Evolutionary conservation across 148 eudicot genomes (phyloP), one percentile per base, ranked within the genome.

Genomic region (Chenopodium berlandieri): DNA sequence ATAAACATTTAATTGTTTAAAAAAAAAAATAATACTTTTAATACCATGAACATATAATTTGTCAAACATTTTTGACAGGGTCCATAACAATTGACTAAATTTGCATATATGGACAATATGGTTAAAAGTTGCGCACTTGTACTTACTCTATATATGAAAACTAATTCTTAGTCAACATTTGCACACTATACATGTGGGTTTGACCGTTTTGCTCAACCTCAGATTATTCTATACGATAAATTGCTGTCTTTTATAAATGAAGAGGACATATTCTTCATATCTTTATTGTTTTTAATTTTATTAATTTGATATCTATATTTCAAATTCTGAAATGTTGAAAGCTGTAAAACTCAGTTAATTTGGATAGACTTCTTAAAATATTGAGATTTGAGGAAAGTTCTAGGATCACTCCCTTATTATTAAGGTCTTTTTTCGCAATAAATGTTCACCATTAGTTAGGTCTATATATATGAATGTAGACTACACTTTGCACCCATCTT

Each of bases 121-220:
- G 54, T 50, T 50, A 50, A 50, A 50, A 50, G 54, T 12, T 50
- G 54, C 12, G 12, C 54, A 50, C 14, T 50, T 50, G 54, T 10
- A 9, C 54, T 50, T 10, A 11, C 54, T 56, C 62, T 4, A 56
- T 22, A 62, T 62, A 3, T 22, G 66, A 22, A 62, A 62, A 62
- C 66, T 62, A 62, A 7, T 62, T 62, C 66, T 62, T 56, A 62
- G 66, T 62, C 66, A 62, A 62, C 66, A 62, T 62, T 62, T 62
- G 66, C 66, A 22, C 66, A 62, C 27, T 62, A 62, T 22, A 62
- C 66, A 62, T 62, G 66, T 56, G 66, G 1, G 10, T 22, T 62
- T 62, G 66, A 62, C 66, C n/a, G 27, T 62, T 62, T 20, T 20
- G 25, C 66, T 62, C 66, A 20, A 62, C 23, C 25, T 25, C 7